phyloP scores from a whole-genome alignment of 495 filamentous ascomycete species.

The Lasiosphaeris hirsuta region DNA sequence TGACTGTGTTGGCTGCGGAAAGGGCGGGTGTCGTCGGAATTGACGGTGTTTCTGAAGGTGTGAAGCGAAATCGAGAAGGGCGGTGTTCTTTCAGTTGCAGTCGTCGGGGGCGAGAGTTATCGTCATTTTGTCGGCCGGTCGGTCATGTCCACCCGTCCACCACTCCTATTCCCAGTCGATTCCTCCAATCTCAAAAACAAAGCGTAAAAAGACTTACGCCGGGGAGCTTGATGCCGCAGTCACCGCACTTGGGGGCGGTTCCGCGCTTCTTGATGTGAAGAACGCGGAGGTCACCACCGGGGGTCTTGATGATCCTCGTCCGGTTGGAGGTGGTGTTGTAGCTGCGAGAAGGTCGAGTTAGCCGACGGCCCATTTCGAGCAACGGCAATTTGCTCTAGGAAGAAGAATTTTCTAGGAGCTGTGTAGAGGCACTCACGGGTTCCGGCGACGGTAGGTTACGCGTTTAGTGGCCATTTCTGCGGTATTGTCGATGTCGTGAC shows the following conservation, averaged over 20 bases:
- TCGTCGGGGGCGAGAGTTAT: not conserved
- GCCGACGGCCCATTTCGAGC: slow-evolving; percentile 16
- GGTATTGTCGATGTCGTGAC: slow-evolving; percentile 55
- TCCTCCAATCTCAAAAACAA: not conserved
- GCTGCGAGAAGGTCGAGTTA: slow-evolving; percentile 40
- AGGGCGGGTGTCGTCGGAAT: not conserved
- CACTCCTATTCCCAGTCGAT: slow-evolving; percentile 2
- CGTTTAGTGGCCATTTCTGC: slow-evolving; percentile 58
- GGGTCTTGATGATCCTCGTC: slow-evolving; percentile 93
- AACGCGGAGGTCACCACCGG: slow-evolving; percentile 87
- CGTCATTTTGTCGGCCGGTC: not conserved
- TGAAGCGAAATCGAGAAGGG: not conserved
- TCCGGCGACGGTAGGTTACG: slow-evolving; percentile 74
- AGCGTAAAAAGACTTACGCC: slow-evolving; percentile 64
- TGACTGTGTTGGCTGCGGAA: not conserved
- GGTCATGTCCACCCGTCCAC: not conserved
- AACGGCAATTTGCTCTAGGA: not conserved
- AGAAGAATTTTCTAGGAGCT: not conserved
- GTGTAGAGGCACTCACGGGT: slow-evolving; percentile 66
- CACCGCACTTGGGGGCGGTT: slow-evolving; percentile 95
- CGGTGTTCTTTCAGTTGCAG: not conserved
- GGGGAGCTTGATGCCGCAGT: slow-evolving; percentile 92
- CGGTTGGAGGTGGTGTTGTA: slow-evolving; percentile 98
- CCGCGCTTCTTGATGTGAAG: slow-evolving; percentile 99
- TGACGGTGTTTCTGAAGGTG: not conserved